These are phyloP conservation scores for Rauvolfia tetraphylla DNA, from an alignment of 257 asterid species.

Conservation along the genomic window DNA sequence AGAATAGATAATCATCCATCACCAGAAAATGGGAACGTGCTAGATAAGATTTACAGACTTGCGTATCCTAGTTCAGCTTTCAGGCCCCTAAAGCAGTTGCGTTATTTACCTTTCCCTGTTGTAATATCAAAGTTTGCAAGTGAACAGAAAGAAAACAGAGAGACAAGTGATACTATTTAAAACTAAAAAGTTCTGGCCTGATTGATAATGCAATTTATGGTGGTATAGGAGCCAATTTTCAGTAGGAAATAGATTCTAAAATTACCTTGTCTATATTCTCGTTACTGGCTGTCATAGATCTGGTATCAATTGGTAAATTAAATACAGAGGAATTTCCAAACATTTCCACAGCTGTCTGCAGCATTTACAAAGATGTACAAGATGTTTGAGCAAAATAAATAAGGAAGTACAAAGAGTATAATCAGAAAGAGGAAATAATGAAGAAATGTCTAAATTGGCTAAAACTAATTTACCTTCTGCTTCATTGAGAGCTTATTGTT, in stretches of 20 bases:
- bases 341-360: conserved; percentile 26
- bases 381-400: background rate
- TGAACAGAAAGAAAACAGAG: background rate
- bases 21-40: background rate
- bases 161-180: background rate
- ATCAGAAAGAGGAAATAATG: background rate
- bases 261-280: conserved; percentile 23
- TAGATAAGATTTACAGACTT: background rate
- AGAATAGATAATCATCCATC: background rate
- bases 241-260: conserved; percentile 7
- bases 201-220: background rate
- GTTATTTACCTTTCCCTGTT: background rate
- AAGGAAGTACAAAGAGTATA: background rate
- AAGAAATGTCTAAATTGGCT: background rate
- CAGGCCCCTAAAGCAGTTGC: background rate
- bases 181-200: background rate
- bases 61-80: background rate
- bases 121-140: background rate
- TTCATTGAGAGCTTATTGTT: conserved; percentile 41
- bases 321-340: conserved; percentile 18
- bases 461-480: conserved; percentile 41
- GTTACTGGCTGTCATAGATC: conserved; percentile 11
- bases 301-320: conserved; percentile 13
- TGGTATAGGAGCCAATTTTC: background rate
- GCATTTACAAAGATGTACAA: background rate